phyloP scores from a whole-genome alignment of 2,329 filamentous ascomycete species.

The Ascochyta viciae-villosae region DNA sequence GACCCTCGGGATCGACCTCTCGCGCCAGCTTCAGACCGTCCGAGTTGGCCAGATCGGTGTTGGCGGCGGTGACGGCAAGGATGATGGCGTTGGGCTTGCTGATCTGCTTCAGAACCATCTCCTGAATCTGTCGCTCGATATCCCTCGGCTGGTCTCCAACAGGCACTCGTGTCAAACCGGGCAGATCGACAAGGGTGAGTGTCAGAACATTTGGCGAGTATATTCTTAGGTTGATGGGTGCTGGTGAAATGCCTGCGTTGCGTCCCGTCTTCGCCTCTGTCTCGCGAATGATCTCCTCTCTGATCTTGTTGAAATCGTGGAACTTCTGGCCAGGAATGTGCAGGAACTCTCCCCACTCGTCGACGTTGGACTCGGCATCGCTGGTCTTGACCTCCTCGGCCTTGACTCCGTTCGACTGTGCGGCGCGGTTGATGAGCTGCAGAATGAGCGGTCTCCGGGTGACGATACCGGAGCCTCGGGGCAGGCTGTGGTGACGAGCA shows the following conservation, averaged over 20 bases:
- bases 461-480: slow-evolving; percentile 96
- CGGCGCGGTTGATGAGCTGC: slow-evolving; percentile 89
- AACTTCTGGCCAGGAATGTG: slow-evolving; percentile 98
- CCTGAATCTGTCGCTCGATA: slow-evolving; percentile 94
- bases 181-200: slow-evolving; percentile 93
- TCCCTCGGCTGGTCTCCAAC: slow-evolving; percentile 96
- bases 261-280: slow-evolving; percentile 95
- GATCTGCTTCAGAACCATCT: slow-evolving; percentile 99
- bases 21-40: slow-evolving; percentile 95
- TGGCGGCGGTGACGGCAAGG: slow-evolving; percentile 92
- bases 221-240: slow-evolving; percentile 96
- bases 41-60: slow-evolving; percentile 98
- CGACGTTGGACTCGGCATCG: slow-evolving; percentile 87
- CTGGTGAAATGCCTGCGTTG: slow-evolving; percentile 95
- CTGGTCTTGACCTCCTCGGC: slow-evolving; percentile 67
- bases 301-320: slow-evolving; percentile 96
- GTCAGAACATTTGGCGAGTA: slow-evolving; percentile 99
- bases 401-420: slow-evolving; percentile 74
- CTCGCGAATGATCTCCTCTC: slow-evolving; percentile 95
- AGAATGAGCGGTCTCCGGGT: slow-evolving; percentile 95
- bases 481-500: slow-evolving; percentile 67
- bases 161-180: slow-evolving; percentile 94
- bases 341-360: slow-evolving; percentile 99
- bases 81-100: slow-evolving; percentile 98
- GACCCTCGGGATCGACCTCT: slow-evolving; percentile 96